phyloP scores from a whole-genome alignment of 2,329 filamentous ascomycete genomes.

The Ceratocystiopsis minuta region DNA sequence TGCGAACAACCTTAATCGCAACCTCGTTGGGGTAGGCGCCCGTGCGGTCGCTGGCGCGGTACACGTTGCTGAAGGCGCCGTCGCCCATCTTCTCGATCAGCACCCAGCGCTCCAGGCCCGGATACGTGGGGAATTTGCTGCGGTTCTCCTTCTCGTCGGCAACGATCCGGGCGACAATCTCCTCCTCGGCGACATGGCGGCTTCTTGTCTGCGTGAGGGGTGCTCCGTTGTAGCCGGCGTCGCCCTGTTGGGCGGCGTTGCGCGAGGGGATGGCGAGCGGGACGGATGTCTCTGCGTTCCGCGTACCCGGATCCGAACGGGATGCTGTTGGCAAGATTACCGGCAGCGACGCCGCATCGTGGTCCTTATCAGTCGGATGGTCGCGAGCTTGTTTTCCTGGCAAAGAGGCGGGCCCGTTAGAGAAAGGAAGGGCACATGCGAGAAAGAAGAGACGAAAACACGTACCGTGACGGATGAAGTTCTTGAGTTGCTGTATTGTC shows the following conservation, averaged over 20 bases:
- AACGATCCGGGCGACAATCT: conserved; percentile 67
- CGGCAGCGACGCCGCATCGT: conserved; percentile 5
- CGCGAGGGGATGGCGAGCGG: no score
- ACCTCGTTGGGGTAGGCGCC: conserved; percentile 55
- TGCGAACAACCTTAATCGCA: conserved; percentile 96
- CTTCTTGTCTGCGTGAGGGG: neutral
- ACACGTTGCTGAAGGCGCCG: conserved; percentile 97
- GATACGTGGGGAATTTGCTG: conserved; percentile 71
- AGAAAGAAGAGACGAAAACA: neutral
- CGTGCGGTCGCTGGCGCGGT: conserved; percentile 61
- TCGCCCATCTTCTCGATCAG: conserved; percentile 96
- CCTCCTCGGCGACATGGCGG: conserved; percentile 40
- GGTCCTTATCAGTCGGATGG: conserved; percentile 30
- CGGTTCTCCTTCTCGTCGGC: conserved; percentile 80
- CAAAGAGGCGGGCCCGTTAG: neutral
- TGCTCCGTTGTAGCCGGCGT: conserved; percentile 16
- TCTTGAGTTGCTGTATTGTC: conserved; percentile 88
- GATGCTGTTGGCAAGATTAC: no score
- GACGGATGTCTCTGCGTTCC: no score
- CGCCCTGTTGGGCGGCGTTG: conserved; percentile 8
- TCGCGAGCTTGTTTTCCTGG: conserved; percentile 75
- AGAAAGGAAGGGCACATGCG: neutral
- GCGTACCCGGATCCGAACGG: no score
- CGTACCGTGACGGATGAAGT: conserved; percentile 82
- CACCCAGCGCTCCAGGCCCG: conserved; percentile 70